Evolutionary conservation across 2,329 filamentous ascomycete genomes (phyloP), one percentile per base, ranked within the genome.

Genomic region (Trichoderma polysporum): DNA sequence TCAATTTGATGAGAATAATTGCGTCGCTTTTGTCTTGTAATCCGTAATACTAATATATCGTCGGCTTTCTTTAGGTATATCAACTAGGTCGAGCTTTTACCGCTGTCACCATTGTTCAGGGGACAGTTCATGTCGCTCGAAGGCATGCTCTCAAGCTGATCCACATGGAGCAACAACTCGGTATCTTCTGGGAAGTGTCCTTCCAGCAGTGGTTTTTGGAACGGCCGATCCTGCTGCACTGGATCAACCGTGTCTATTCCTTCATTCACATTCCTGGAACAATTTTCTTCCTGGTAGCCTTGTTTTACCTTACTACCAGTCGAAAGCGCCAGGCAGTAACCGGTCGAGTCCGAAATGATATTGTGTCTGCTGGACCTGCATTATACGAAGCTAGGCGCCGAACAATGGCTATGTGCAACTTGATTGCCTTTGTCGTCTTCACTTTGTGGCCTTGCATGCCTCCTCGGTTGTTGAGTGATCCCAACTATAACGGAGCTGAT

Each of bases 221-320:
- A 22, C 83, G 84, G 60, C 84, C 87, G 1, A 74, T 79, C 31
- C 72, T 90, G 49, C 85, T 93, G 81, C 85, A 82, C 70, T 91
- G 85, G 85, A 90, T 88, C 71, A 92, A 92, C 77, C 85, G 89
- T 73, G 83, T 86, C 31, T 92, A 92, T 78, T 91, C 89, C 6
- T 92, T 91, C 77, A 91, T 93, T 73, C 90, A 92, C 76, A 92
- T 92, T 67, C 90, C 90, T 0, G 90, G 89, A 15, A 92, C 90
- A 6, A 92, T 92, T 70, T 82, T 89, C 52, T 93, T 91, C 73
- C 76, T 82, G 17, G 79, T 84, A 41, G 84, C 86, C 74, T 83
- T 92, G 4, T 92, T 87, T 79, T 91, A 90, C 79, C 85, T 90
- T 74, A 91, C 89, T 54, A 91, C 88, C 27, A 88, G 87, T 8